Evolutionary conservation across 768 basidiomycete species (phyloP), one percentile per base, ranked within the genome.

Genomic region (Kwoniella sp.): DNA sequence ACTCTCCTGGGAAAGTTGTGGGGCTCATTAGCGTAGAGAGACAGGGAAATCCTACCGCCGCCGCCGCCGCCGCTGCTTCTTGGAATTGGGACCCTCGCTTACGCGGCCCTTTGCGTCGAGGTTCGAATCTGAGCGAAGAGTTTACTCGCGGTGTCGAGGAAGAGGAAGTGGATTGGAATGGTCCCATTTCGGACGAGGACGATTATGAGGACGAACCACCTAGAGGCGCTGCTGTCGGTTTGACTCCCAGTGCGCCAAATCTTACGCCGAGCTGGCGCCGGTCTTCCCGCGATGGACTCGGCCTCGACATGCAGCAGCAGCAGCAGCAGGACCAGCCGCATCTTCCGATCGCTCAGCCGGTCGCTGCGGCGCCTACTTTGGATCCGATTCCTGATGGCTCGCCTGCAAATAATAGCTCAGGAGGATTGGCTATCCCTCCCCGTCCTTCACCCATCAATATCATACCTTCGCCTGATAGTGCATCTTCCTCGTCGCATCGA

Each of bases 161-260:
- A 22, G 76, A 76, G n/a, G 68, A 73, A 52, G 69, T 78, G 1
- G 77, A 79, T 61, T 76, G 76, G 75, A 67, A 69, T 26, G 77
- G 68, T 9, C 34, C 67, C 1, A 58, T 76, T 3, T 72, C 76
- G 29, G 77, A 79, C 56, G 78, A 73, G 25, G 76, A 75, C 51
- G 75, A 77, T n/a, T 75, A 76, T 47, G 75, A 69, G 23, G 64
- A 53, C 64, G 58, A 54, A 22, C 22, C 56, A 28, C 37, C 38
- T 48, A n/a, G 38, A 25, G 47, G 57, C 11, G 31, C 47, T 2
- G 8, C n/a, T n/a, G n/a, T n/a, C n/a, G n/a, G 5, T 45, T 50
- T 65, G 38, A 38, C 58, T 13, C 65, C 65, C 5, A 45, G 48
- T 22, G 65, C 28, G 31, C 64, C 48, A 45, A 73, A 58, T 26